Evolutionary conservation across 2,329 filamentous ascomycete species (phyloP).

Genomic region (Bipolaris oryzae): DNA sequence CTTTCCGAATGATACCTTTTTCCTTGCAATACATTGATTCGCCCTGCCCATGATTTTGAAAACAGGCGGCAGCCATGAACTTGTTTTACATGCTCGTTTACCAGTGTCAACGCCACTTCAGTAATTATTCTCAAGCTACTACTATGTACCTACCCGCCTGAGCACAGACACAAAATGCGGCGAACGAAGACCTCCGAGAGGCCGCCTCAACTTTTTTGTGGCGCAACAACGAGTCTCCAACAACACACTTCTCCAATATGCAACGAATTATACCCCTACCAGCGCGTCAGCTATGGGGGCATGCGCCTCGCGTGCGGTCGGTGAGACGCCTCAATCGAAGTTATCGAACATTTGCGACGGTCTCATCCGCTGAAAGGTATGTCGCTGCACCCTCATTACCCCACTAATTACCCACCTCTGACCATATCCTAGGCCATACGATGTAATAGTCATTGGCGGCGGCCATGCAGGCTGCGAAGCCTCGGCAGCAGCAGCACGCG

Average conservation of each 20-base stretch:
- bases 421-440: constrained; percentile 66
- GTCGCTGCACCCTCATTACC: neutral
- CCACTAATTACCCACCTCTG: constrained; percentile 15
- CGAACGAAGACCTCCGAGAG: constrained; percentile 24
- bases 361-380: constrained; percentile 47
- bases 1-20: constrained; percentile 13
- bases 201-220: constrained; percentile 20
- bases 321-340: constrained; percentile 41
- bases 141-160: neutral
- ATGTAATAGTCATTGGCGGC: constrained; percentile 94
- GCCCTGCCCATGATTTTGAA: neutral
- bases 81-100: neutral
- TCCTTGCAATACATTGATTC: neutral
- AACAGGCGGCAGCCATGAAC: neutral
- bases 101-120: neutral
- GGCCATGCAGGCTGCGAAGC: constrained; percentile 96
- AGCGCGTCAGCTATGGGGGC: constrained; percentile 54
- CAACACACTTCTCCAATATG: constrained; percentile 25
- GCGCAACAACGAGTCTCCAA: constrained; percentile 1
- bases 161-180: constrained; percentile 20
- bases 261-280: constrained; percentile 34
- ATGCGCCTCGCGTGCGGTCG: constrained; percentile 55
- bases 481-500: constrained; percentile 84
- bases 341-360: constrained; percentile 53
- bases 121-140: neutral